A percentile compares a stretch with the other conserved stretches of the same genome.
phyloP scores from a whole-genome alignment of 441 rosid genomes.

The Adansonia gregorii region DNA sequence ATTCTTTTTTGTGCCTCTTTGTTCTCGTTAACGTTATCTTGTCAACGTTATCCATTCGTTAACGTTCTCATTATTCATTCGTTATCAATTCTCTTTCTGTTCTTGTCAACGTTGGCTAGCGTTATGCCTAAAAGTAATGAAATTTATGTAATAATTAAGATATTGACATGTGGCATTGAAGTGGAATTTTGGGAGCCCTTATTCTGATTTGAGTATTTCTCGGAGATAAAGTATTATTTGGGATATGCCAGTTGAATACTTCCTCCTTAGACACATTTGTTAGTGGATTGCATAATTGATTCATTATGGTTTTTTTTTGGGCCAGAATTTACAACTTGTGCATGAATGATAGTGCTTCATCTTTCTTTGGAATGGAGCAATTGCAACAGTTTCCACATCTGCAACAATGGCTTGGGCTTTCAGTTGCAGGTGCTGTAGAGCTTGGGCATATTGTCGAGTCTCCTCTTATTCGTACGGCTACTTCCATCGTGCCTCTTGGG shows the following conservation, averaged over 20 bases:
- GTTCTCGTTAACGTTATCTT: neutral
- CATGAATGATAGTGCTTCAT: constrained; percentile 64
- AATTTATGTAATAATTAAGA: neutral
- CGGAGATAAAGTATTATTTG: constrained; percentile 14
- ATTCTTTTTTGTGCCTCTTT: neutral
- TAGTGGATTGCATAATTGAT: constrained; percentile 21
- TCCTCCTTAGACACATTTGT: constrained; percentile 9
- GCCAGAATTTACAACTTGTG: constrained; percentile 84
- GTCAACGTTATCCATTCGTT: too few species aligned
- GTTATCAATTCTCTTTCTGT: neutral
- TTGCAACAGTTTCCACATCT: constrained; percentile 83
- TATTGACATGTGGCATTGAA: neutral
- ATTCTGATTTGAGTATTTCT: neutral
- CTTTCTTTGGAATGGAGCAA: constrained; percentile 77
- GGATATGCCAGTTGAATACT: constrained; percentile 14
- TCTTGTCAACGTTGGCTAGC: neutral
- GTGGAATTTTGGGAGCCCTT: constrained; percentile 15
- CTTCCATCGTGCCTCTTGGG: constrained; percentile 90
- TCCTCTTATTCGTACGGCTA: constrained; percentile 81
- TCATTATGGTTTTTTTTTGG: constrained; percentile 16
- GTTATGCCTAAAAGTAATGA: constrained; percentile 14
- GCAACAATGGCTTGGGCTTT: constrained; percentile 92
- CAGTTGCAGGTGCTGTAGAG: constrained; percentile 79
- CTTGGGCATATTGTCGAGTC: constrained; percentile 92
- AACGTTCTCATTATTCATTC: constrained; percentile 5